These are phyloP conservation scores for Pythium rhizo-oryzae DNA, from an alignment of 352 stramenopile genomes.

Conservation along the genomic window DNA sequence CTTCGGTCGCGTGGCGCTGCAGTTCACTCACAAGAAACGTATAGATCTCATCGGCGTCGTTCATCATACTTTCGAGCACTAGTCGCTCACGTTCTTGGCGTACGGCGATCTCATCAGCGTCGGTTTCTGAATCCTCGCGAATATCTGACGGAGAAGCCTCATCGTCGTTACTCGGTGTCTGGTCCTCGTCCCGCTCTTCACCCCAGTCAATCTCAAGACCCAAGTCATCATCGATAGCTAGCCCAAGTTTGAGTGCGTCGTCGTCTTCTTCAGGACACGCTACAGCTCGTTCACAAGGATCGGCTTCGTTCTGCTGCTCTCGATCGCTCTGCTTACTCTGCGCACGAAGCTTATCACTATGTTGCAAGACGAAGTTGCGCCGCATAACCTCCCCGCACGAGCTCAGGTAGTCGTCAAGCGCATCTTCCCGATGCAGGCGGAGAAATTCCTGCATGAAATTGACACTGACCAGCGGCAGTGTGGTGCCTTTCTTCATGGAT, in stretches of 20 bases:
- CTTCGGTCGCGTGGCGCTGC: conserved; percentile 35
- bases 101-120: not conserved
- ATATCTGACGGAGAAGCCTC: not conserved
- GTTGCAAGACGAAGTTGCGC: conserved; percentile 1
- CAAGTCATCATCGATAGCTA: conserved; percentile 17
- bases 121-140: not conserved
- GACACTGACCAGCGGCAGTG: conserved; percentile 41
- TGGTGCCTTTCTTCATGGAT: conserved; percentile 42
- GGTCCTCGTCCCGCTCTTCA: not conserved
- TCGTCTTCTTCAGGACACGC: conserved; percentile 11
- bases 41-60: conserved; percentile 71
- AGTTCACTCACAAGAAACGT: conserved; percentile 52
- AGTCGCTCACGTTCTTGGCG: conserved; percentile 21
- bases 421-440: conserved; percentile 61
- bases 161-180: not conserved
- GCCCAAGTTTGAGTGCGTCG: not conserved
- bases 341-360: not conserved
- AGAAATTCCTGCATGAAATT: conserved; percentile 61
- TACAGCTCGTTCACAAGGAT: not conserved
- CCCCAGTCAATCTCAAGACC: conserved; percentile 32
- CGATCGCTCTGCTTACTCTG: not conserved
- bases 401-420: conserved; percentile 56
- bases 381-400: conserved; percentile 22
- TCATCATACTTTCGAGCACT: conserved; percentile 27
- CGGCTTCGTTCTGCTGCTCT: conserved; percentile 2